These are phyloP conservation scores for Apiotrichum mycotoxinovorans DNA, from an alignment of 1,284 basidiomycete species.

Conservation along the genomic window DNA sequence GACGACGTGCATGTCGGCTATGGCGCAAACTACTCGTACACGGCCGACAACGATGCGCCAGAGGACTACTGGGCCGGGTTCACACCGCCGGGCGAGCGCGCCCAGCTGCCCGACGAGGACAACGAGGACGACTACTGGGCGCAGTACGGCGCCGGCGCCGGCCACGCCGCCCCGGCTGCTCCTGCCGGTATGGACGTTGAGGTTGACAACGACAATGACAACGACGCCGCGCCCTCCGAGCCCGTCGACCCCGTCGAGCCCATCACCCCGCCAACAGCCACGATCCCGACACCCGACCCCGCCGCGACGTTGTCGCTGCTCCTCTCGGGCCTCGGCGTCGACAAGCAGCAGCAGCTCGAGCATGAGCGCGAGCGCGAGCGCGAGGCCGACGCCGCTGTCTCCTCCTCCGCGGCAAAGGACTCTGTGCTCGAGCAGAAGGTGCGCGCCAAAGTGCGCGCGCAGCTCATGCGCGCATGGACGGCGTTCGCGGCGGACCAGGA, in stretches of 20 bases:
- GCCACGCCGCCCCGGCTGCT: not conserved
- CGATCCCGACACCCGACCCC: conserved; percentile 6
- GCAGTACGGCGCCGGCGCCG: conserved; percentile 27
- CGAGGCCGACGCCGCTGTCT: not conserved
- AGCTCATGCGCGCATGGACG: conserved; percentile 26
- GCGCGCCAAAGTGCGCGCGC: conserved; percentile 19
- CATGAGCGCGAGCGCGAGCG: no score
- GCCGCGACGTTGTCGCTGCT: conserved; percentile 12
- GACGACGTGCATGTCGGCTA: conserved; percentile 6
- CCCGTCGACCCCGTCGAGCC: no score
- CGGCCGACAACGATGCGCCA: conserved; percentile 7
- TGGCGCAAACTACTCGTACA: not conserved
- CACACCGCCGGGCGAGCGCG: conserved; percentile 13
- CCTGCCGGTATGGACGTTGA: not conserved
- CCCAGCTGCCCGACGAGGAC: conserved; percentile 11
- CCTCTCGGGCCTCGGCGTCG: conserved; percentile 5
- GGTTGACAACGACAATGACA: no score
- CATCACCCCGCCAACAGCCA: conserved; percentile 5
- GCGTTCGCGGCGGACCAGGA: conserved; percentile 13
- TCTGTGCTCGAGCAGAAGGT: conserved; percentile 22
- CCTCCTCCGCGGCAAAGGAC: not conserved
- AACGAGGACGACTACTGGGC: conserved; percentile 44
- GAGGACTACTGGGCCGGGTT: conserved; percentile 37
- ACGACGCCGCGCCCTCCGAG: not conserved
- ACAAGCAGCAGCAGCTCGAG: no score